Conservation (phyloP, 208 protist genomes). For the Willaertia magna region DNA sequence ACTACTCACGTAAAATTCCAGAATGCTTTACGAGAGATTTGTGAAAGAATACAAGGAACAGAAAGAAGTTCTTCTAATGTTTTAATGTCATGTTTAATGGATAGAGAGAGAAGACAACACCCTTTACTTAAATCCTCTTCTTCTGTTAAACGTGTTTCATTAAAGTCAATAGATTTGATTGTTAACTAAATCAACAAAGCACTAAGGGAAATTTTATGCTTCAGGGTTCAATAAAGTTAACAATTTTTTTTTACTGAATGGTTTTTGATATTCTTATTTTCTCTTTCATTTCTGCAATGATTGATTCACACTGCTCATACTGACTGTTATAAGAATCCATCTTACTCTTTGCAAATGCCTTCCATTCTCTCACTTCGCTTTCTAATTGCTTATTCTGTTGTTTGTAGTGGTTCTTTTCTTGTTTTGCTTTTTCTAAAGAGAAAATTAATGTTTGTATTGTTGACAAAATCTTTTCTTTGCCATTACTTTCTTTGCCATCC, state of each 20-base stretch:
- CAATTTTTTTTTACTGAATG: too few relatives aligned
- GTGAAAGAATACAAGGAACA: neutral
- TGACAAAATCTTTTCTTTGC: neutral
- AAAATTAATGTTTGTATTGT: neutral
- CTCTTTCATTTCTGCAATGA: too few relatives aligned
- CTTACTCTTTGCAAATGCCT: too few relatives aligned
- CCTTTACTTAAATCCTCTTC: neutral
- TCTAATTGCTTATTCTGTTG: neutral
- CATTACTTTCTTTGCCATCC: neutral
- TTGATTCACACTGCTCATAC: too few relatives aligned
- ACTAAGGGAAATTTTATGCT: too few relatives aligned
- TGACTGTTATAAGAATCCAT: too few relatives aligned
- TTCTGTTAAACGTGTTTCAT: neutral
- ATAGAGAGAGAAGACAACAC: neutral
- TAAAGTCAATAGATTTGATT: neutral
- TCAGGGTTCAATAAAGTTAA: too few relatives aligned
- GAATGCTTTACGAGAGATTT: neutral
- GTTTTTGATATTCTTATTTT: too few relatives aligned
- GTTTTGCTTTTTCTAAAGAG: neutral
- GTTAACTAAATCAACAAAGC: too few relatives aligned
- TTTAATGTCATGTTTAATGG: neutral
- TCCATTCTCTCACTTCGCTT: neutral
- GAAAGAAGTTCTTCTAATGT: neutral
- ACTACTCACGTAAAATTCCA: neutral
- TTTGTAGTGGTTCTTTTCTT: neutral